phyloP scores from a whole-genome alignment of 2,329 filamentous ascomycete genomes.

The Cladosporium phlei region DNA sequence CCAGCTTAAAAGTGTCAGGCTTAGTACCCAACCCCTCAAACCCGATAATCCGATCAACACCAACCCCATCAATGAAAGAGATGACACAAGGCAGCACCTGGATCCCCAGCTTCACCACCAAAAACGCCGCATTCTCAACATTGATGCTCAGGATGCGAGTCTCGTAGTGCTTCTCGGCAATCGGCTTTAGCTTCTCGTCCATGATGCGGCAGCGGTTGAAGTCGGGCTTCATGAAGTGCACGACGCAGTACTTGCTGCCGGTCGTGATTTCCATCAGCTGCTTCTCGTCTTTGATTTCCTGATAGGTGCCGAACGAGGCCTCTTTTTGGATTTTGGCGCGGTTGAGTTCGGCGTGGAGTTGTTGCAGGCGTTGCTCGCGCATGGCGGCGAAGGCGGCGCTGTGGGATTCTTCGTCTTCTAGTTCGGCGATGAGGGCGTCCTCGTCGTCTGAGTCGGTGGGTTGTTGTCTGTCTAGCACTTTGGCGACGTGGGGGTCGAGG shows the following conservation, averaged over 20 bases:
- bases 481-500: constrained; percentile 49
- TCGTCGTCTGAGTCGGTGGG: constrained; percentile 51
- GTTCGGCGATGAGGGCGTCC: constrained; percentile 56
- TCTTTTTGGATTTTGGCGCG: constrained; percentile 46
- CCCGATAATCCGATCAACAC: constrained; percentile 53
- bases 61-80: constrained; percentile 52
- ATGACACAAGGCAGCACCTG: constrained; percentile 57
- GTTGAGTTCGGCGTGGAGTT: constrained; percentile 53
- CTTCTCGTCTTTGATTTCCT: constrained; percentile 55
- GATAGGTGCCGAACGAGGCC: constrained; percentile 46
- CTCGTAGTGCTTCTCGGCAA: constrained; percentile 55
- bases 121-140: constrained; percentile 56
- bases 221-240: constrained; percentile 62
- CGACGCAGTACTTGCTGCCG: constrained; percentile 51
- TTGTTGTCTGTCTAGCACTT: constrained; percentile 42
- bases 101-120: constrained; percentile 54
- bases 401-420: constrained; percentile 49
- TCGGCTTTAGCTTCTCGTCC: constrained; percentile 53
- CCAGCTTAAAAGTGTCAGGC: constrained; percentile 50
- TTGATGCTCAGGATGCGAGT: constrained; percentile 55
- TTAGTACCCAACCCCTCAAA: constrained; percentile 55
- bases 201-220: constrained; percentile 59
- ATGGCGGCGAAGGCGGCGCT: constrained; percentile 51
- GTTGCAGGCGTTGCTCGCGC: constrained; percentile 54
- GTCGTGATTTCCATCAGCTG: constrained; percentile 57